phyloP scores from a whole-genome alignment of 148 eudicot genomes.

The Spergularia marina region DNA sequence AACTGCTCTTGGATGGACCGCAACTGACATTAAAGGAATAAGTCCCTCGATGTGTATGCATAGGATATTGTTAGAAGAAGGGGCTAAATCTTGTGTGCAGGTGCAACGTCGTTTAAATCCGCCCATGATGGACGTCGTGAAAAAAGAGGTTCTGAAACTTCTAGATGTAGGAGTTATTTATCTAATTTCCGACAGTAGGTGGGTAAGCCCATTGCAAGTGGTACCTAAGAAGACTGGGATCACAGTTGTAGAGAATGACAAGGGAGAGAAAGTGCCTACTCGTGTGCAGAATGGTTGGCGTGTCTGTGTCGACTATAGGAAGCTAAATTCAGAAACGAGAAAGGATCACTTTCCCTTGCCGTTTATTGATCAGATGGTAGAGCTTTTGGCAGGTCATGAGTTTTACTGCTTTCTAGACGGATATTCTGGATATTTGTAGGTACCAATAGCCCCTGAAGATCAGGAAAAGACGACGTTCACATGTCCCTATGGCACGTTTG shows the following conservation, averaged over 20 bases:
- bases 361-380: too few species aligned
- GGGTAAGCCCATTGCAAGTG: slow-evolving; percentile 16
- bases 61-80: slow-evolving; percentile 16
- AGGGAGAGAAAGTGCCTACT: not conserved
- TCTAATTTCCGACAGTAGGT: slow-evolving; percentile 16
- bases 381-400: not conserved
- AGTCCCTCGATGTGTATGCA: slow-evolving; percentile 21
- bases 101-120: slow-evolving; percentile 15
- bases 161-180: slow-evolving; percentile 20
- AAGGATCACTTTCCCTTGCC: too few species aligned
- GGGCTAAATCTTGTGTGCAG: slow-evolving; percentile 12
- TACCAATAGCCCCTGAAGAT: slow-evolving; percentile 4
- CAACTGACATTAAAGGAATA: slow-evolving; percentile 16
- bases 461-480: not conserved
- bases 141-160: slow-evolving; percentile 9
- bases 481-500: too few species aligned
- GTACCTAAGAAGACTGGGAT: slow-evolving; percentile 15
- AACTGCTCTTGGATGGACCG: slow-evolving; percentile 19
- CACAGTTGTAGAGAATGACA: not conserved
- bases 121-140: slow-evolving; percentile 25
- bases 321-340: too few species aligned
- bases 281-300: not conserved
- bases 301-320: too few species aligned
- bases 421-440: not conserved
- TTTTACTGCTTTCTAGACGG: slow-evolving; percentile 14